phyloP scores from a whole-genome alignment of 208 protist genomes.

The Leishmania mexicana region DNA sequence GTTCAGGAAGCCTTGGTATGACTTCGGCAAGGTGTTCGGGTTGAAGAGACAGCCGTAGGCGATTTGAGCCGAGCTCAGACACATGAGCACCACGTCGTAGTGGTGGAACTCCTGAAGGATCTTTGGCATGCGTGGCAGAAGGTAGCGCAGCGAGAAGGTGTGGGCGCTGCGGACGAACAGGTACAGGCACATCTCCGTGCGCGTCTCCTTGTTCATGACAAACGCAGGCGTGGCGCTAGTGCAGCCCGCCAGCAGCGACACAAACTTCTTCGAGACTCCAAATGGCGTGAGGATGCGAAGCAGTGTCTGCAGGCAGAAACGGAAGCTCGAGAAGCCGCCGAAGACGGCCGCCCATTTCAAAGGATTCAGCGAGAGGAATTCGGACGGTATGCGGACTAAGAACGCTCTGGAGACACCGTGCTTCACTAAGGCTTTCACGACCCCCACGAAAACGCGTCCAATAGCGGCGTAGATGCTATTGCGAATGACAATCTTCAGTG shows the following conservation, averaged over 20 bases:
- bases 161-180: conserved; percentile 73
- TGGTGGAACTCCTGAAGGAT: conserved; percentile 60
- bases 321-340: conserved; percentile 72
- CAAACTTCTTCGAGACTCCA: conserved; percentile 44
- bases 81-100: conserved; percentile 87
- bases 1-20: conserved; percentile 77
- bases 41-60: conserved; percentile 76
- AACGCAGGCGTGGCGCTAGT: conserved; percentile 68
- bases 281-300: conserved; percentile 26
- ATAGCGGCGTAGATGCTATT: conserved; percentile 71
- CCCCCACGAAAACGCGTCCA: conserved; percentile 60
- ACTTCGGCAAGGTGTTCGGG: conserved; percentile 66
- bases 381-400: conserved; percentile 34
- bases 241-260: conserved; percentile 55
- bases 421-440: conserved; percentile 69
- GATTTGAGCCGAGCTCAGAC: conserved; percentile 78
- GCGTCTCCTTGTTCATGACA: conserved; percentile 77
- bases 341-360: conserved; percentile 80
- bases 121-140: conserved; percentile 60
- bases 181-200: conserved; percentile 82
- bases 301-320: conserved; percentile 58
- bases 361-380: conserved; percentile 81
- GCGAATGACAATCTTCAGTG: conserved; percentile 52
- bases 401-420: conserved; percentile 43
- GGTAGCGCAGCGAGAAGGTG: conserved; percentile 58